Base-by-base conservation (phyloP, 768 basidiomycete species). In the Trametes cingulata region DNA sequence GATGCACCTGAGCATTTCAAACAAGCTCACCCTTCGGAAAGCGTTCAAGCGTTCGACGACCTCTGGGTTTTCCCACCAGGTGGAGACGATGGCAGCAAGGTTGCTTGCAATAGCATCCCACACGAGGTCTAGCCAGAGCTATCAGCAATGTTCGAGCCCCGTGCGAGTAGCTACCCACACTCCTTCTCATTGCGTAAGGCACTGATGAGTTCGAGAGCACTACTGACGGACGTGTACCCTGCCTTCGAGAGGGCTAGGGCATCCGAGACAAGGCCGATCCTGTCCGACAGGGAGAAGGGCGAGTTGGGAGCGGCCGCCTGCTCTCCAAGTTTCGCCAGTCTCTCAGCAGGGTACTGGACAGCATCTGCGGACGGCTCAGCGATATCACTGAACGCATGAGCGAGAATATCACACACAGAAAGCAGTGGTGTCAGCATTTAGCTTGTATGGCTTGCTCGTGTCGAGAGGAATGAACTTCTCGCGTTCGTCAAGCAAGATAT, bases 241-340 rank as follows among this genome's bases (percentile, higher is more conserved):
- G 93, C 90, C 68, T 87, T 85, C 49, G 92, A 83, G 29, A 98
- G 82, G 0, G 88, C 88, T 68, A 90, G 80, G 0, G 88, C 80
- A 67, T 98, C 97, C 49, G 88, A 83, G 20, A 96, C 85, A 25
- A 99, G 79, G 17, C 95, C 95, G 66, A 98, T 87, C 22, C 93
- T 84, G 70, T 99, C 96, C 57, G 91, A 86, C 60, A 93, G 76
- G 1, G 87, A 81, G 76, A 96, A 93, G 8, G 82, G 73, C 3
- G 84, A 82, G 56, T 84, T 74, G 13, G 76, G 68, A 68, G 83
- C 85, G n/a, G 86, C 82, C 1, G 92, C 93, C 69, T 95, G 91
- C 19, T 78, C 73, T 5, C 91, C 94, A 60, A 98, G 90, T 69
- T 84, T 85, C 24, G 79, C 79, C 14, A 97, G 79, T 48, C 91